These are phyloP conservation scores for Paraphaeosphaeria minitans DNA, from an alignment of 2,329 filamentous ascomycete species.

Conservation along the genomic window DNA sequence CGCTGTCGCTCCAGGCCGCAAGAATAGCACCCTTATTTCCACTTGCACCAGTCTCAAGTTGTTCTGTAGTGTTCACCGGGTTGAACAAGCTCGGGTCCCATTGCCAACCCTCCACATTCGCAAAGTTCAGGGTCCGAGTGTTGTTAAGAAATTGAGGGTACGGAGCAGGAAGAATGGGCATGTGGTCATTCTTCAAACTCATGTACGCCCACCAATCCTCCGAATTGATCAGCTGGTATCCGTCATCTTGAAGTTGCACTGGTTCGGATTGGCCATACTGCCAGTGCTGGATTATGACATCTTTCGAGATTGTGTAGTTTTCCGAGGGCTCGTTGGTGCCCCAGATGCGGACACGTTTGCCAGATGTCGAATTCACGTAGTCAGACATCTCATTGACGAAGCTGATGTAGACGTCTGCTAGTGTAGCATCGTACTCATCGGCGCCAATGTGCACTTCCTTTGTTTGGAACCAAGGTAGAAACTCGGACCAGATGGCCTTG, in stretches of 20 bases:
- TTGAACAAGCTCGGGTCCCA: slow-evolving; percentile 56
- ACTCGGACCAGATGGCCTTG: slow-evolving; percentile 46
- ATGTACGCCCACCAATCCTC: slow-evolving; percentile 62
- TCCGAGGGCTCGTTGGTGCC: slow-evolving; percentile 53
- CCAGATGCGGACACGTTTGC: slow-evolving; percentile 44
- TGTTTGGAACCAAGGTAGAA: slow-evolving; percentile 46
- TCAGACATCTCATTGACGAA: slow-evolving; percentile 46
- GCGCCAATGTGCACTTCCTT: slow-evolving; percentile 48
- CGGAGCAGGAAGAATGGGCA: slow-evolving; percentile 52
- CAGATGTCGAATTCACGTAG: slow-evolving; percentile 38
- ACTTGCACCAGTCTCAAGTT: slow-evolving; percentile 38
- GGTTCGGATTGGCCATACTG: slow-evolving; percentile 57
- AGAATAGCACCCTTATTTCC: slow-evolving; percentile 44
- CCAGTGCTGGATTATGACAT: slow-evolving; percentile 56
- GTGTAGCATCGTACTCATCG: slow-evolving; percentile 43
- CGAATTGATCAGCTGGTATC: slow-evolving; percentile 53
- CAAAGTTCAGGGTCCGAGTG: slow-evolving; percentile 54
- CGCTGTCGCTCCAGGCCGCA: slow-evolving; percentile 58
- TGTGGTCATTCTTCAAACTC: slow-evolving; percentile 60
- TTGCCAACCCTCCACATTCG: slow-evolving; percentile 48
- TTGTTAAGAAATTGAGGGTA: slow-evolving; percentile 57
- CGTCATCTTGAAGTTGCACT: slow-evolving; percentile 43
- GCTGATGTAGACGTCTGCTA: slow-evolving; percentile 45
- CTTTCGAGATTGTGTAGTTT: slow-evolving; percentile 45
- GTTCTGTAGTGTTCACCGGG: slow-evolving; percentile 49